Conservation (phyloP, 768 basidiomycete genomes). For the Mycena polygramma region DNA sequence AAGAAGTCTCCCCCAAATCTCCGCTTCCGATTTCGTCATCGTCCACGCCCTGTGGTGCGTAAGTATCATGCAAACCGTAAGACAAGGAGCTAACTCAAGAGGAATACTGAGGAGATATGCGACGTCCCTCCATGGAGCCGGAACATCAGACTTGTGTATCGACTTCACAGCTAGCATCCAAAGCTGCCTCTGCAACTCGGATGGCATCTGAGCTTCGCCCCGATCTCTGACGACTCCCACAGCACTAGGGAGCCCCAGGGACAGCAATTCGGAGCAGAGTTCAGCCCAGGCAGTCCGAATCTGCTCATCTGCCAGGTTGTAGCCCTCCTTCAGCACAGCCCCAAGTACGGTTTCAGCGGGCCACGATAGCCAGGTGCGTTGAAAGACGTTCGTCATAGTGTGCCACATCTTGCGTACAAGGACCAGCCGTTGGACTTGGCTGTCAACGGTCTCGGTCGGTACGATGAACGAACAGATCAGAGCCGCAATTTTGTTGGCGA, state of each 20-base stretch:
- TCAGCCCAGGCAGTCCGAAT: conserved; percentile 61
- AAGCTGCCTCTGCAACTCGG: conserved; percentile 56
- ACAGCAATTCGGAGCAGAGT: conserved; percentile 64
- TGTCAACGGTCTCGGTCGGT: conserved; percentile 36
- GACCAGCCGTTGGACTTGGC: conserved; percentile 54
- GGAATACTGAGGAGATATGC: conserved; percentile 62
- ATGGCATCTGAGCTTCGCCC: conserved; percentile 40
- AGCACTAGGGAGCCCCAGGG: conserved; percentile 54
- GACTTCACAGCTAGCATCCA: conserved; percentile 62
- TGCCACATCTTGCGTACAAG: conserved; percentile 64
- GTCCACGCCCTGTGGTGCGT: conserved; percentile 56
- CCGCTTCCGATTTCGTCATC: conserved; percentile 56
- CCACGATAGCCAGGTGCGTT: conserved; percentile 52
- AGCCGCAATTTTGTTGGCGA: conserved; percentile 50
- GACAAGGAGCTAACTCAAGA: conserved; percentile 53
- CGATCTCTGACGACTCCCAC: conserved; percentile 49
- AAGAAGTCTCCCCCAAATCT: conserved; percentile 58
- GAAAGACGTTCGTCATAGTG: conserved; percentile 63
- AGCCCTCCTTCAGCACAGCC: conserved; percentile 58
- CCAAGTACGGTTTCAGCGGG: conserved; percentile 62
- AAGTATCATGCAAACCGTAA: conserved; percentile 8
- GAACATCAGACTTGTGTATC: conserved; percentile 42
- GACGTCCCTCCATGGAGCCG: conserved; percentile 55
- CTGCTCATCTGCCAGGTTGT: conserved; percentile 52
- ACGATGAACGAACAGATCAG: conserved; percentile 54